Evolutionary conservation across 768 basidiomycete species (phyloP).

Genomic region (Lenzites betulinus): DNA sequence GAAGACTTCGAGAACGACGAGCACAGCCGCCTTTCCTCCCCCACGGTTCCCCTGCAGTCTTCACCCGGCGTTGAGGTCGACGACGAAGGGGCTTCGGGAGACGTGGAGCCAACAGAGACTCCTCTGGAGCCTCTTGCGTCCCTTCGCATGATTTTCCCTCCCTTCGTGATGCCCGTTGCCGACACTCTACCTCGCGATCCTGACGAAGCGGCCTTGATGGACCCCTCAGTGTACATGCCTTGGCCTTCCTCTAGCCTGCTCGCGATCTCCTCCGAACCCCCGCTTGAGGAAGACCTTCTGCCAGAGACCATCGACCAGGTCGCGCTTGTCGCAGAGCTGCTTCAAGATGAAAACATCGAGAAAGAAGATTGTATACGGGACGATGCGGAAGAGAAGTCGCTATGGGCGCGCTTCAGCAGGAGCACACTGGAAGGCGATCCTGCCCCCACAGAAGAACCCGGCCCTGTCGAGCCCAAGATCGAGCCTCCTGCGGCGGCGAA

Average conservation of each 20-base stretch:
- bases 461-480: neutral
- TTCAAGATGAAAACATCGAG: slow-evolving; percentile 47
- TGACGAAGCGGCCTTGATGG: neutral
- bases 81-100: slow-evolving; percentile 13
- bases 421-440: too few species aligned
- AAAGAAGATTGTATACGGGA: slow-evolving; percentile 32
- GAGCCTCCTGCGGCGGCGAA: neutral
- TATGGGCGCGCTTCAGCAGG: slow-evolving; percentile 38
- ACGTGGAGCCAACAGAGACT: neutral
- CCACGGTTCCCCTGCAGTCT: neutral
- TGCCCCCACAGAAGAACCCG: too few species aligned
- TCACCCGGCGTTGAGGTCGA: slow-evolving; percentile 8
- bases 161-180: slow-evolving; percentile 38
- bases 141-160: slow-evolving; percentile 38
- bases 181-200: neutral
- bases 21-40: neutral
- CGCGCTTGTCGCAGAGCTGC: slow-evolving; percentile 40
- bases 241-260: slow-evolving; percentile 16
- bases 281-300: slow-evolving; percentile 31
- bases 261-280: slow-evolving; percentile 11
- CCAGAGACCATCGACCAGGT: slow-evolving; percentile 39
- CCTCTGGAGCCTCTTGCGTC: slow-evolving; percentile 16
- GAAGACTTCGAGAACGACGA: slow-evolving; percentile 12
- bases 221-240: slow-evolving; percentile 26
- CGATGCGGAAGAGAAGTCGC: slow-evolving; percentile 38